Conservation (phyloP, 2,329 filamentous ascomycete genomes). For the Ilyonectria sp. region DNA sequence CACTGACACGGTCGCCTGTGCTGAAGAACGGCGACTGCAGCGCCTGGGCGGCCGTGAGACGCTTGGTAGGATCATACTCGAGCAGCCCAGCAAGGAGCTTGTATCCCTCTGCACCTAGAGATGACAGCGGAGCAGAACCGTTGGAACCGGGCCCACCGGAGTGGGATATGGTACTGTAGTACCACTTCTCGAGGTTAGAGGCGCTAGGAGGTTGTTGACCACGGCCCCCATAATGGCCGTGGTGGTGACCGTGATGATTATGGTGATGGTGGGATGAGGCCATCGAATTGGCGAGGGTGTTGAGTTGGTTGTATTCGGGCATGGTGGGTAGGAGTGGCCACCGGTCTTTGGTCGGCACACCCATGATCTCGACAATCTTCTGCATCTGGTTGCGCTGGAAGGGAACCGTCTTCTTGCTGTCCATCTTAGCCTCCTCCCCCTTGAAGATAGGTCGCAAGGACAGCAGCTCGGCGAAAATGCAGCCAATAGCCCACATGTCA, state of each 20-base stretch:
- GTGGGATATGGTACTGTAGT: constrained; percentile 78
- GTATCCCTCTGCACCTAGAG: constrained; percentile 83
- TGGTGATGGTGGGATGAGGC: constrained; percentile 60
- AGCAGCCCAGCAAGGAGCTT: constrained; percentile 86
- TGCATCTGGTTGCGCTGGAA: constrained; percentile 99
- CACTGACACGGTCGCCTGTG: constrained; percentile 79
- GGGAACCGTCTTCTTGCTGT: constrained; percentile 96
- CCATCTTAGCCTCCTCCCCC: constrained; percentile 99
- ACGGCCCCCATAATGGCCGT: constrained; percentile 56
- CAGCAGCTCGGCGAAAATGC: constrained; percentile 95
- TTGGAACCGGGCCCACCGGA: constrained; percentile 55
- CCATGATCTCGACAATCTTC: constrained; percentile 97
- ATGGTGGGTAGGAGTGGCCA: constrained; percentile 90
- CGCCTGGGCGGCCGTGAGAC: constrained; percentile 89
- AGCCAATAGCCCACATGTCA: constrained; percentile 97
- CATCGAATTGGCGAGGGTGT: constrained; percentile 66
- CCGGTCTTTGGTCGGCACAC: constrained; percentile 87
- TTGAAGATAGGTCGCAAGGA: constrained; percentile 96
- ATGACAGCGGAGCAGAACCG: constrained; percentile 62
- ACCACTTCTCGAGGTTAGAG: constrained; percentile 83
- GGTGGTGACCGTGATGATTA: constrained; percentile 62
- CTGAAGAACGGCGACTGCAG: constrained; percentile 93
- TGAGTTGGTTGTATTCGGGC: constrained; percentile 86
- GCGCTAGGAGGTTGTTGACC: constrained; percentile 54
- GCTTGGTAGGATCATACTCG: constrained; percentile 92